Percentiles rank a stretch among this genome's conserved stretches.
phyloP scores from a whole-genome alignment of 2,329 filamentous ascomycete genomes.

The Xylariaceae sp. region DNA sequence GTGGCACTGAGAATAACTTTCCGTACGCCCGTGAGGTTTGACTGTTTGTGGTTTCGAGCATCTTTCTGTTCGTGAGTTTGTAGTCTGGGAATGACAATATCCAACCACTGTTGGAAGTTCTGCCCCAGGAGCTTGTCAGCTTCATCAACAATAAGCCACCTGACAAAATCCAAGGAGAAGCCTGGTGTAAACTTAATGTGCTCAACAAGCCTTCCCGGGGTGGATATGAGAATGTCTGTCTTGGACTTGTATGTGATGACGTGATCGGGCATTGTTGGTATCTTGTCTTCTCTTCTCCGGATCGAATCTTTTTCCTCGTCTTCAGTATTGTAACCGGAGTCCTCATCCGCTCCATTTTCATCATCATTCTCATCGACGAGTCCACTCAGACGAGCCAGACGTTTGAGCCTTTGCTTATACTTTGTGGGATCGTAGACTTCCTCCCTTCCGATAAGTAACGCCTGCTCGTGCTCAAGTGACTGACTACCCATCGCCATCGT shows the following conservation, averaged over 20 bases:
- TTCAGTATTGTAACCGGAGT: constrained; percentile 33
- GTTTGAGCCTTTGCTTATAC: constrained; percentile 38
- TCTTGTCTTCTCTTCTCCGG: constrained; percentile 27
- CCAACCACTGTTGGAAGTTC: constrained; percentile 88
- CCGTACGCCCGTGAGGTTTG: constrained; percentile 52
- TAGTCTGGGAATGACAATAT: constrained; percentile 61
- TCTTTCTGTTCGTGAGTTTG: constrained; percentile 43
- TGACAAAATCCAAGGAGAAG: constrained; percentile 70
- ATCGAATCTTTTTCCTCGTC: constrained; percentile 30
- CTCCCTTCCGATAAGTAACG: constrained; percentile 38
- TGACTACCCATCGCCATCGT: constrained; percentile 80
- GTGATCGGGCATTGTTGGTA: constrained; percentile 50
- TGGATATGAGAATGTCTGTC: constrained; percentile 85
- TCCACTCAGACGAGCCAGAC: constrained; percentile 39
- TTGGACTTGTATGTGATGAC: constrained; percentile 62
- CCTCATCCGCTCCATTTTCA: constrained; percentile 28
- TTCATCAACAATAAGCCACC: constrained; percentile 90
- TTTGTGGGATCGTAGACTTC: constrained; percentile 59
- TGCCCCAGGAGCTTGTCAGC: constrained; percentile 88
- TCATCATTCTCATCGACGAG: constrained; percentile 37
- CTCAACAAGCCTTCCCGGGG: constrained; percentile 85
- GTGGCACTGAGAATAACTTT: constrained; percentile 90
- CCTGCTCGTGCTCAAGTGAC: constrained; percentile 61
- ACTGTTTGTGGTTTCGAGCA: constrained; percentile 49
- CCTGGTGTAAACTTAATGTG: constrained; percentile 80